Evolutionary conservation across 352 stramenopile species (phyloP).

Genomic region (Globisporangium mamillatum): DNA sequence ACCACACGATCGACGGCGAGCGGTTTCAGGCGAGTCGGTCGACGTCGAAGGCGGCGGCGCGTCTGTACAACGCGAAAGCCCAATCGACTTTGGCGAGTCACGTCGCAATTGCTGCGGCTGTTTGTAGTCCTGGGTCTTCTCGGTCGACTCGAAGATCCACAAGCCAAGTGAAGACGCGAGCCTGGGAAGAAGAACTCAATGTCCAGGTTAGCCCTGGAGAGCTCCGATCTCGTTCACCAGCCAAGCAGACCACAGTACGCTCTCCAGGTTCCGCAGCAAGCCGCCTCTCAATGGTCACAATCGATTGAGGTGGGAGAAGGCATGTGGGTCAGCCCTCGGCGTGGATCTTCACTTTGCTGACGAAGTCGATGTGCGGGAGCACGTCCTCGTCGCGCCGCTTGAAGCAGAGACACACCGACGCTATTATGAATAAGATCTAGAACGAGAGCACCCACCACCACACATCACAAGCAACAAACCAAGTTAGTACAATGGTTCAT

Average conservation of each 20-base stretch:
- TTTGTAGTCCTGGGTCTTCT: not conserved
- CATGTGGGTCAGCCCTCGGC: slow-evolving; percentile 22
- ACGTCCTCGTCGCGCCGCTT: slow-evolving; percentile 75
- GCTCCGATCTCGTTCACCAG: not conserved
- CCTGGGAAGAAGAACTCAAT: not conserved
- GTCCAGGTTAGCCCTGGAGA: not conserved
- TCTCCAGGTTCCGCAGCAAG: not conserved
- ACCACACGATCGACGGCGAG: slow-evolving; percentile 47
- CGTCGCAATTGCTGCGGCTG: not conserved
- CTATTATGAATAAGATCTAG: slow-evolving; percentile 48
- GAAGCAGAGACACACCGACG: slow-evolving; percentile 60
- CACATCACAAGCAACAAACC: not conserved
- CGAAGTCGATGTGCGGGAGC: slow-evolving; percentile 52
- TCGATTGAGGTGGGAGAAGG: not conserved
- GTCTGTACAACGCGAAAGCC: slow-evolving; percentile 30
- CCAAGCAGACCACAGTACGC: not conserved
- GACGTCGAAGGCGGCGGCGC: slow-evolving; percentile 28
- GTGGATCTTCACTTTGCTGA: slow-evolving; percentile 47
- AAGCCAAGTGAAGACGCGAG: not conserved
- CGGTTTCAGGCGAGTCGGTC: slow-evolving; percentile 38
- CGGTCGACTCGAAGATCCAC: not conserved
- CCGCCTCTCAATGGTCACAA: not conserved
- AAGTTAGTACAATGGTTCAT: not conserved
- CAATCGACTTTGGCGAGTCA: not conserved
- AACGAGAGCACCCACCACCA: not conserved